Evolutionary conservation across 2,329 filamentous ascomycete species (phyloP).

Genomic region (Ascochyta rabiei): DNA sequence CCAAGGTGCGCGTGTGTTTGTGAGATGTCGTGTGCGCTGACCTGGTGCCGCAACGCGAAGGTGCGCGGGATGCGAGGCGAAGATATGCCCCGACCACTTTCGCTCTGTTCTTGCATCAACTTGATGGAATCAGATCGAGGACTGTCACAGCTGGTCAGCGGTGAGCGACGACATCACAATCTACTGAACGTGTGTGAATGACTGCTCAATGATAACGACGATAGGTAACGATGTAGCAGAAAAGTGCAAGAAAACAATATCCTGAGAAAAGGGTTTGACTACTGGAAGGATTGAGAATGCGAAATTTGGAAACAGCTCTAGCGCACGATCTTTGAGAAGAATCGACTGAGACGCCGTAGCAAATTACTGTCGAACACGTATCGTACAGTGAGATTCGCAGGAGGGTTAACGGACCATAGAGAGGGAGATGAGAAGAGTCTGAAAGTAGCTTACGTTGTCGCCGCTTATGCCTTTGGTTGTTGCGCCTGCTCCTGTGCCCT

Average conservation of each 20-base stretch:
- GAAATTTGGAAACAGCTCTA: not conserved
- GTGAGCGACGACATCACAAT: not conserved
- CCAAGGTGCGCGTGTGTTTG: no score
- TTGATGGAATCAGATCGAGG: not conserved
- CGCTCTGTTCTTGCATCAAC: not conserved
- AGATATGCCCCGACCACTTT: not conserved
- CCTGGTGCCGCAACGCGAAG: not conserved
- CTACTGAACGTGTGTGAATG: no score
- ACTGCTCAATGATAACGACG: no score
- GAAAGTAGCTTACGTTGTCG: not conserved
- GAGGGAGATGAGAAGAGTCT: no score
- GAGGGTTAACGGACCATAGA: not conserved
- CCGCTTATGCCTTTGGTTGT: constrained; percentile 10
- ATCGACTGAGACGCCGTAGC: not conserved
- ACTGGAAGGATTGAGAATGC: not conserved
- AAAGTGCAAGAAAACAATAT: not conserved
- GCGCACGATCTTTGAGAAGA: not conserved
- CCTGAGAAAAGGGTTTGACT: not conserved
- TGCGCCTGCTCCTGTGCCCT: constrained; percentile 10
- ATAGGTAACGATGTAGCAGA: not conserved
- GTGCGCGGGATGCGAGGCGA: not conserved
- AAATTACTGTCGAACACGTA: not conserved
- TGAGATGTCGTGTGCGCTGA: not conserved
- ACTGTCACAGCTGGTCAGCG: not conserved
- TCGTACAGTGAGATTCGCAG: not conserved